phyloP scores from a whole-genome alignment of 2,329 filamentous ascomycete species.

The Colletotrichum plurivorum region DNA sequence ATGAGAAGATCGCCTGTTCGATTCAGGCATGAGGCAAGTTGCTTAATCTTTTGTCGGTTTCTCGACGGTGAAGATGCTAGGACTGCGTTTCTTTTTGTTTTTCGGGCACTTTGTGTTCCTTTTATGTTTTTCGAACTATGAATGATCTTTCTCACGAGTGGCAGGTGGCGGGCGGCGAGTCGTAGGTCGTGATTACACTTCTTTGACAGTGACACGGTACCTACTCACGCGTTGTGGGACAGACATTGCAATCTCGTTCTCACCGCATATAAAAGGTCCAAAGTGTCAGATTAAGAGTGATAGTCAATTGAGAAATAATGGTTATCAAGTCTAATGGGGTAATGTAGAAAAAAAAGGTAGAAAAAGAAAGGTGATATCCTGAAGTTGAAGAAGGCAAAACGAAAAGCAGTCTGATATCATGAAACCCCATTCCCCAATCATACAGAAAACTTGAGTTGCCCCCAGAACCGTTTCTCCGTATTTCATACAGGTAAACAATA shows the following conservation, averaged over 20 bases:
- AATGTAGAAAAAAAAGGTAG: constrained; percentile 16
- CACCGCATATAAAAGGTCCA: too few relatives aligned
- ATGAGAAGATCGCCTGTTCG: constrained; percentile 31
- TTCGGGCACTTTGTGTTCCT: too few relatives aligned
- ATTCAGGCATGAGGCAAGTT: constrained; percentile 11
- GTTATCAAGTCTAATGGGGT: constrained; percentile 2
- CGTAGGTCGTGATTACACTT: too few relatives aligned
- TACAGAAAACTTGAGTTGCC: constrained; percentile 16
- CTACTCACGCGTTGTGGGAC: too few relatives aligned
- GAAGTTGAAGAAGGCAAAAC: neutral
- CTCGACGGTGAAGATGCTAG: too few relatives aligned
- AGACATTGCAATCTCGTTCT: too few relatives aligned
- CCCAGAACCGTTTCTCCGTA: constrained; percentile 13
- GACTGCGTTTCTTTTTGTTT: too few relatives aligned
- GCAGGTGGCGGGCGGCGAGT: too few relatives aligned
- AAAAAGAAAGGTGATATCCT: constrained; percentile 8
- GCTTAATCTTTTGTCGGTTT: neutral
- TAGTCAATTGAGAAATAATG: neutral
- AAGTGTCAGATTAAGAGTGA: neutral
- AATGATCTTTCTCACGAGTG: too few relatives aligned
- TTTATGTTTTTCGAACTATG: too few relatives aligned
- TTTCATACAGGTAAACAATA: constrained; percentile 11
- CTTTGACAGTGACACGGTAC: too few relatives aligned
- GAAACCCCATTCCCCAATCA: neutral
- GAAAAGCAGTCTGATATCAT: constrained; percentile 32